phyloP scores from a whole-genome alignment of 768 basidiomycete genomes.

The Boletus sensibilis region DNA sequence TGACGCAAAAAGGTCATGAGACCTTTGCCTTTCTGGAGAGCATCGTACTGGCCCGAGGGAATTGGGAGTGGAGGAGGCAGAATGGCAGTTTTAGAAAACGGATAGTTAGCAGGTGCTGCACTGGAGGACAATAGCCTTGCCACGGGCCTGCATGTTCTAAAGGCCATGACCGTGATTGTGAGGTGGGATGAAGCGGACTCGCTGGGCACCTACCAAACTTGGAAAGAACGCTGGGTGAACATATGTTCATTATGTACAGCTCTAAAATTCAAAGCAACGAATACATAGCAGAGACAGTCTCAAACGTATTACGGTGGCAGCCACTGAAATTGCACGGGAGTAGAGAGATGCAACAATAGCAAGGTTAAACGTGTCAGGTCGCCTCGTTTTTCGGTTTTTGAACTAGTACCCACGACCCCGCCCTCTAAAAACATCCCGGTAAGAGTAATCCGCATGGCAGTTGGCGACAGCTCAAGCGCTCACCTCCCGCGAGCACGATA shows the following conservation, averaged over 20 bases:
- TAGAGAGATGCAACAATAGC: constrained; percentile 7
- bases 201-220: constrained; percentile 11
- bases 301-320: constrained; percentile 17
- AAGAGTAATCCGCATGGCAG: constrained; percentile 14
- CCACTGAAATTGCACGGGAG: constrained; percentile 10
- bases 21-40: constrained; percentile 66
- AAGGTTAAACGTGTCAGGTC: constrained; percentile 10
- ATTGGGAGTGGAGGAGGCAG: constrained; percentile 46
- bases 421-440: constrained; percentile 43
- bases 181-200: neutral
- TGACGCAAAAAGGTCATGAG: constrained; percentile 73
- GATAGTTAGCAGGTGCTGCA: constrained; percentile 41
- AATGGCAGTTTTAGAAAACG: constrained; percentile 71
- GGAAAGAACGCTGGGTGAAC: constrained; percentile 3
- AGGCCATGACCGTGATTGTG: constrained; percentile 8
- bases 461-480: constrained; percentile 30
- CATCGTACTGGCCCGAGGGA: constrained; percentile 36
- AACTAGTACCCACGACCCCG: constrained; percentile 67
- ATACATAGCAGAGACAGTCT: constrained; percentile 27
- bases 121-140: constrained; percentile 27
- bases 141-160: constrained; percentile 9
- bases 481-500: constrained; percentile 75
- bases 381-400: constrained; percentile 25
- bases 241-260: constrained; percentile 28
- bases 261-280: constrained; percentile 29